These are phyloP conservation scores for Avena eriantha DNA, from an alignment of 176 grass and related monocot species.

Conservation along the genomic window DNA sequence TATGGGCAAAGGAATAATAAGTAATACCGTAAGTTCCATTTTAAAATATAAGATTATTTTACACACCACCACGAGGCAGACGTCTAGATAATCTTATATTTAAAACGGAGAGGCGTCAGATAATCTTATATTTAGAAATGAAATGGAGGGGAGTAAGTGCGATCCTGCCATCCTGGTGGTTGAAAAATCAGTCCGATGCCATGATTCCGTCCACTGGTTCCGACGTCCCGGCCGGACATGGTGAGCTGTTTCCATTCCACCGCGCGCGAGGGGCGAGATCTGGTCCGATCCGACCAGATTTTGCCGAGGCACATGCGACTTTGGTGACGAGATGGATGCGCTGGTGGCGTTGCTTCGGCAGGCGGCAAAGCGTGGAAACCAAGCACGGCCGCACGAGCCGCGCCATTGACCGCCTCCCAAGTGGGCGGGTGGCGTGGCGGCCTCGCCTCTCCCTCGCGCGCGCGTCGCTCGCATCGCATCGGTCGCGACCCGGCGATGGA, in stretches of 20 bases:
- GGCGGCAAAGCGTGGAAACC: not conserved
- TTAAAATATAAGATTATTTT: too few relatives aligned
- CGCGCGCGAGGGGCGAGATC: not conserved
- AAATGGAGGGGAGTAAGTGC: not conserved
- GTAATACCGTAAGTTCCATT: too few relatives aligned
- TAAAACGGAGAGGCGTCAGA: too few relatives aligned
- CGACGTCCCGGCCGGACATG: not conserved
- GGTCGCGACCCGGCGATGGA: not conserved
- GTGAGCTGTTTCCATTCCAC: not conserved
- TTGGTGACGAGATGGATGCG: not conserved
- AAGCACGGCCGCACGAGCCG: not conserved
- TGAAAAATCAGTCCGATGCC: not conserved
- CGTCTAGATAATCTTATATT: too few relatives aligned
- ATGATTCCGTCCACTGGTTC: not conserved
- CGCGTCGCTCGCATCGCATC: not conserved
- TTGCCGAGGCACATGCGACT: slow-evolving; percentile 18
- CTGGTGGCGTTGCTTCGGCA: not conserved
- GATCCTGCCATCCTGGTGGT: slow-evolving; percentile 4
- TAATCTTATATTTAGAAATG: too few relatives aligned
- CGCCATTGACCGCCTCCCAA: slow-evolving; percentile 38
- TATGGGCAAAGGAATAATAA: not conserved
- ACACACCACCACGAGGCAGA: too few relatives aligned
- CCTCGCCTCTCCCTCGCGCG: not conserved
- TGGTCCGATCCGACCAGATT: not conserved
- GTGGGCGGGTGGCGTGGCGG: slow-evolving; percentile 26